phyloP scores from a whole-genome alignment of 1,284 basidiomycete species.

The Thelephora terrestris region DNA sequence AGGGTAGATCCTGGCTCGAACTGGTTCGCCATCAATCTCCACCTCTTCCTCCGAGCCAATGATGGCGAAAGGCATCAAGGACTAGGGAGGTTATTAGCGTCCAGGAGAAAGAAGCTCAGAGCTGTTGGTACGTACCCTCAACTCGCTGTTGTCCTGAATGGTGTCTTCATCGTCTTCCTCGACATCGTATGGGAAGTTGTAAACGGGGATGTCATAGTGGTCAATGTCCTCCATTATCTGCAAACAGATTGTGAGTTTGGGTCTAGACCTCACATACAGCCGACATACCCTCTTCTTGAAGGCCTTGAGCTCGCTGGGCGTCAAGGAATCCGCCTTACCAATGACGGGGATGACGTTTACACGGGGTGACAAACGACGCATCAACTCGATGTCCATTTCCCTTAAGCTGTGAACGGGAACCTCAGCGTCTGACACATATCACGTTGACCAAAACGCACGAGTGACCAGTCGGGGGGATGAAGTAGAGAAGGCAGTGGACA shows the following conservation, averaged over 20 bases:
- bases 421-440: slow-evolving; percentile 1
- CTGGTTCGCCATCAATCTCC: slow-evolving; percentile 82
- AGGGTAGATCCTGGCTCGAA: slow-evolving; percentile 91
- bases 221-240: slow-evolving; percentile 99
- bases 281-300: slow-evolving; percentile 89
- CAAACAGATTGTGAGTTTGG: slow-evolving; percentile 2
- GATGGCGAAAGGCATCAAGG: slow-evolving; percentile 92
- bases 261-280: slow-evolving; percentile 3
- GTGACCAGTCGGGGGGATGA: slow-evolving; percentile 91
- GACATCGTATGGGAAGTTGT: slow-evolving; percentile 99
- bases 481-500: slow-evolving; percentile 94
- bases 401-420: slow-evolving; percentile 50
- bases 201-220: slow-evolving; percentile 96
- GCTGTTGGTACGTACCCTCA: slow-evolving; percentile 47
- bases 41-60: slow-evolving; percentile 97
- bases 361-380: slow-evolving; percentile 91
- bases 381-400: slow-evolving; percentile 98
- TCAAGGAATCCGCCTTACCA: slow-evolving; percentile 95
- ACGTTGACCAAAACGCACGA: slow-evolving; percentile 32
- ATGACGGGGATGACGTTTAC: slow-evolving; percentile 99
- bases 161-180: slow-evolving; percentile 99
- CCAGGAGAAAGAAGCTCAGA: not conserved
- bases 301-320: slow-evolving; percentile 80
- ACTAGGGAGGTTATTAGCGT: slow-evolving; percentile 28
- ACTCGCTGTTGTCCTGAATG: slow-evolving; percentile 93